phyloP scores from a whole-genome alignment of 78 protist species.

The Anaeramoeba ignava region DNA sequence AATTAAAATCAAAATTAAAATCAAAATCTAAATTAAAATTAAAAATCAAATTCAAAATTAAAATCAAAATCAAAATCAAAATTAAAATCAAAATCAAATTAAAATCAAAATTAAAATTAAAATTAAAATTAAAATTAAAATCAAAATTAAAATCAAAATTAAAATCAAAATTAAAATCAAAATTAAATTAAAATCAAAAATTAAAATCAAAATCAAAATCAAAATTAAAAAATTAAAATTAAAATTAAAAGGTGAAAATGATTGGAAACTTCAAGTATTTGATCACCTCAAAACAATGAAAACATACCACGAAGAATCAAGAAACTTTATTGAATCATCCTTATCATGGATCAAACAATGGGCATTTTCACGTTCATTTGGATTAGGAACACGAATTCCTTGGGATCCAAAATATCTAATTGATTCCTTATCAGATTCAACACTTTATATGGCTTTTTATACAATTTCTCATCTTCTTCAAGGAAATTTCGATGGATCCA shows the following conservation, averaged over 20 bases:
- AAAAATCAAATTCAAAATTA: too few relatives aligned
- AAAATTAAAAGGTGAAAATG: not conserved
- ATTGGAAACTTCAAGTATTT: not conserved
- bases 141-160: too few relatives aligned
- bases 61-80: too few relatives aligned
- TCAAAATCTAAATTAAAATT: too few relatives aligned
- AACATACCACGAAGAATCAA: slow-evolving; percentile 11
- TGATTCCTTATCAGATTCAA: slow-evolving; percentile 98
- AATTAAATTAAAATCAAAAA: too few relatives aligned
- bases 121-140: too few relatives aligned
- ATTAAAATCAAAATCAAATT: too few relatives aligned
- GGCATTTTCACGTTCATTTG: slow-evolving; percentile 97
- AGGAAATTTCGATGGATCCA: slow-evolving; percentile 52
- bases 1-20: too few relatives aligned
- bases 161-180: too few relatives aligned
- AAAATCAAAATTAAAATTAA: too few relatives aligned
- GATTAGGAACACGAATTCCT: slow-evolving; percentile 94
- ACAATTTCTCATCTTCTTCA: slow-evolving; percentile 88
- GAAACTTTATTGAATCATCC: slow-evolving; percentile 30
- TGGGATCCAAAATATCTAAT: slow-evolving; percentile 41
- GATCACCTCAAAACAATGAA: not conserved
- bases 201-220: too few relatives aligned
- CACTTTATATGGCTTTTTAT: slow-evolving; percentile 99
- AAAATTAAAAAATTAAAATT: too few relatives aligned
- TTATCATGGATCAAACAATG: slow-evolving; percentile 76